Conservation (phyloP, 305 asterid genomes). For the Fraxinus sp. region DNA sequence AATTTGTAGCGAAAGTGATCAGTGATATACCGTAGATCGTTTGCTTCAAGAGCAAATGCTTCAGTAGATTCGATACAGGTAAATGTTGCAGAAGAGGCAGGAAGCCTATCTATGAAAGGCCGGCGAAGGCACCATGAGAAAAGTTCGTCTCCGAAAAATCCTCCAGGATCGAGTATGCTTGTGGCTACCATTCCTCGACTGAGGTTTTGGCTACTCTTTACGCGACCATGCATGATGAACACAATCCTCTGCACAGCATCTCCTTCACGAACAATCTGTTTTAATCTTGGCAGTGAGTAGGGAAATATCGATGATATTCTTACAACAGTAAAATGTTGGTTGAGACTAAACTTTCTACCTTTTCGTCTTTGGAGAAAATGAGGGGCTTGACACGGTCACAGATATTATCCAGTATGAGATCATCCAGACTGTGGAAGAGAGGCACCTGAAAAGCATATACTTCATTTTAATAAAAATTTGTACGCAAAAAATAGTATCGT, state of each 20-base stretch:
- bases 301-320: not conserved
- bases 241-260: slow-evolving; percentile 75
- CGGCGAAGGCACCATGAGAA: slow-evolving; percentile 97
- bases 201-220: slow-evolving; percentile 72
- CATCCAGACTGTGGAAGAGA: slow-evolving; percentile 73
- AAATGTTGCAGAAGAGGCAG: slow-evolving; percentile 89
- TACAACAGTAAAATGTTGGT: not conserved
- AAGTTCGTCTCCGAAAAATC: slow-evolving; percentile 90
- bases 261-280: slow-evolving; percentile 82
- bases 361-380: slow-evolving; percentile 75
- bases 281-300: not conserved
- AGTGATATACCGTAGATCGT: slow-evolving; percentile 65
- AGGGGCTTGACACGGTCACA: slow-evolving; percentile 91
- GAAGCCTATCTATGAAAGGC: slow-evolving; percentile 74
- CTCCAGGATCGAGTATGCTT: slow-evolving; percentile 71
- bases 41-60: slow-evolving; percentile 71
- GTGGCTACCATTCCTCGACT: slow-evolving; percentile 78
- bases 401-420: slow-evolving; percentile 84
- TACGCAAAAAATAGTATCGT: not conserved
- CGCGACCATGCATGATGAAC: slow-evolving; percentile 76
- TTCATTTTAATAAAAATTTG: not conserved
- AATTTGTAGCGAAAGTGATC: slow-evolving; percentile 93
- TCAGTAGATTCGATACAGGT: slow-evolving; percentile 71
- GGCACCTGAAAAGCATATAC: slow-evolving; percentile 56
- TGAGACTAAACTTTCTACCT: slow-evolving; percentile 41